These are phyloP conservation scores for Boletus reticulatus DNA, from an alignment of 768 basidiomycete genomes.

Conservation along the genomic window DNA sequence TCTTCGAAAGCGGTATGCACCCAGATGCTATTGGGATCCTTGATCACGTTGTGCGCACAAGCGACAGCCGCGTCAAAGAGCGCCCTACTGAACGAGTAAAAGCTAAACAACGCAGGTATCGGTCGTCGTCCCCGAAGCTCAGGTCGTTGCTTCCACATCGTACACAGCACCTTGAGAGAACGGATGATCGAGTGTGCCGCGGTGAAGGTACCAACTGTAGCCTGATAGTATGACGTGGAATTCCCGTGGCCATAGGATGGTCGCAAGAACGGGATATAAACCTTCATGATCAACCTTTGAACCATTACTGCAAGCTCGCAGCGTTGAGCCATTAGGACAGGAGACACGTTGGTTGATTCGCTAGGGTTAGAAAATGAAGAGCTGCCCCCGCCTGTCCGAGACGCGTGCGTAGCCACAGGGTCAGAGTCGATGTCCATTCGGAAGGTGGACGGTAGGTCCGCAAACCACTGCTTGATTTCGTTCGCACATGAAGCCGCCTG, in stretches of 20 bases:
- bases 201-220: conserved; percentile 54
- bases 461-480: conserved; percentile 54
- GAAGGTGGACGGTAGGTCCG: conserved; percentile 49
- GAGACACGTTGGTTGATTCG: conserved; percentile 26
- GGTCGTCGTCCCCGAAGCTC: conserved; percentile 32
- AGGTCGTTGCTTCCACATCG: conserved; percentile 37
- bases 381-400: conserved; percentile 7
- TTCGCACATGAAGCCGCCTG: conserved; percentile 57
- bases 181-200: conserved; percentile 66
- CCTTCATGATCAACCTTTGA: conserved; percentile 58
- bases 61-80: conserved; percentile 67
- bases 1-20: conserved; percentile 48
- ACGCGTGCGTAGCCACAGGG: conserved; percentile 12
- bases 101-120: conserved; percentile 48
- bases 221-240: conserved; percentile 44
- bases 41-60: conserved; percentile 60
- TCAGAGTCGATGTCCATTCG: conserved; percentile 41
- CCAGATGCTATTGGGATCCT: conserved; percentile 47
- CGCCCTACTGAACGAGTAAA: conserved; percentile 58
- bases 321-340: conserved; percentile 46
- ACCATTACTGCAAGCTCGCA: conserved; percentile 62
- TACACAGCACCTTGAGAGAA: conserved; percentile 44
- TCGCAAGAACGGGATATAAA: conserved; percentile 67
- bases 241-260: conserved; percentile 27
- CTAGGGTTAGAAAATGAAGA: conserved; percentile 9